phyloP scores from a whole-genome alignment of 108 stramenopile species.

The Epipyxis sp. region DNA sequence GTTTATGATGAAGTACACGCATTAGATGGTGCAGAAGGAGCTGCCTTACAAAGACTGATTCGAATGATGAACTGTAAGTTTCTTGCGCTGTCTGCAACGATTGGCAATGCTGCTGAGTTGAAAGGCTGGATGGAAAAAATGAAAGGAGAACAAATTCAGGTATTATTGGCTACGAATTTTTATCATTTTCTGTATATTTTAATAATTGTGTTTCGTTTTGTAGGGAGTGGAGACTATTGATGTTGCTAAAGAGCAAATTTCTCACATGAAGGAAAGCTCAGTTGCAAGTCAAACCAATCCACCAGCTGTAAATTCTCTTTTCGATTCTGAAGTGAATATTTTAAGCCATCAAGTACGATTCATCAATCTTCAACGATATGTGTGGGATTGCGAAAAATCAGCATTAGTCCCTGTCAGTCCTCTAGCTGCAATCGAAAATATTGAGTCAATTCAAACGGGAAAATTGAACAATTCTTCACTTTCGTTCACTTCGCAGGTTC shows the following conservation, averaged over 20 bases:
- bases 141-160: constrained; percentile 74
- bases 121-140: constrained; percentile 86
- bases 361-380: constrained; percentile 96
- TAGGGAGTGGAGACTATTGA: too few relatives aligned
- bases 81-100: constrained; percentile 94
- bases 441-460: background rate
- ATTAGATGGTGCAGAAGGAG: constrained; percentile 94
- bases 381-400: constrained; percentile 49
- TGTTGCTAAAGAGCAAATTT: too few relatives aligned
- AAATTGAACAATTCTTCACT: constrained; percentile 65
- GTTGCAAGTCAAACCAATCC: too few relatives aligned
- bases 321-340: too few relatives aligned
- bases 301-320: too few relatives aligned
- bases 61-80: constrained; percentile 86
- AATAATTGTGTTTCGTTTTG: too few relatives aligned
- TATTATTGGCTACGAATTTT: too few relatives aligned
- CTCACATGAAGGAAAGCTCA: too few relatives aligned
- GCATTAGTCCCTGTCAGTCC: background rate
- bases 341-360: too few relatives aligned
- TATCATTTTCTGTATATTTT: too few relatives aligned
- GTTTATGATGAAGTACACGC: constrained; percentile 98
- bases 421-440: background rate
- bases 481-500: constrained; percentile 94
- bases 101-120: constrained; percentile 92
- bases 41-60: constrained; percentile 91